Percentiles rank a stretch among this genome's conserved stretches.
These are phyloP conservation scores for Haplosporangium sp. DNA, from an alignment of 371 early-diverging fungal genomes.

Conservation along the genomic window DNA sequence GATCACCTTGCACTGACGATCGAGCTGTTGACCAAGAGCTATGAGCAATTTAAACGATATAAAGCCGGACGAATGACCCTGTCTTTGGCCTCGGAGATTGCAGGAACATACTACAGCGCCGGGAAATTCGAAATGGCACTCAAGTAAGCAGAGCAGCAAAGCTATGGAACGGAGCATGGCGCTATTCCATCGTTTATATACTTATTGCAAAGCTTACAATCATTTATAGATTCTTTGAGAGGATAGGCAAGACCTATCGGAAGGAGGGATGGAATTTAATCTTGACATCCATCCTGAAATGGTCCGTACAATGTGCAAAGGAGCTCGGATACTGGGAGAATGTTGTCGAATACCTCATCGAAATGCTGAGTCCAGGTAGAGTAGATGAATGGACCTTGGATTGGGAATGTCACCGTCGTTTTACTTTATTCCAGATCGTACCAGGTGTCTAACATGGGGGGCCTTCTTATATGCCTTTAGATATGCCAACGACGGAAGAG, in stretches of 20 bases:
- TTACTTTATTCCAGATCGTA: too few relatives aligned
- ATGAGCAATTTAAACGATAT: conserved; percentile 86
- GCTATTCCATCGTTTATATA: not conserved
- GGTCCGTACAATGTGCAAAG: conserved; percentile 79
- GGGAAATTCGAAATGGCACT: conserved; percentile 88
- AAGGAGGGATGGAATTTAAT: conserved; percentile 86
- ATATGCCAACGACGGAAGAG: conserved; percentile 35
- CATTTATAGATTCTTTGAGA: conserved; percentile 76
- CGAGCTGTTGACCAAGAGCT: conserved; percentile 86
- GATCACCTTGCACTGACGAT: conserved; percentile 80
- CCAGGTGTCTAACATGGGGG: not conserved
- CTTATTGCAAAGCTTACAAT: not conserved
- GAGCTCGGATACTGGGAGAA: conserved; percentile 71
- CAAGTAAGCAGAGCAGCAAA: conserved; percentile 58
- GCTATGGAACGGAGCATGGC: not conserved
- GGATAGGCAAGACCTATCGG: conserved; percentile 89
- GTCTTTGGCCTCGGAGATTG: conserved; percentile 89
- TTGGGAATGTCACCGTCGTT: not conserved
- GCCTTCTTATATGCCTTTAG: conserved; percentile 4
- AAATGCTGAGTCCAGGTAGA: conserved; percentile 63
- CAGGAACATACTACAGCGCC: conserved; percentile 79
- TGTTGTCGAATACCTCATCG: conserved; percentile 77
- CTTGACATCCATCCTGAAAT: conserved; percentile 72
- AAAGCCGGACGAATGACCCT: conserved; percentile 83
- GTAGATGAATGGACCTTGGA: too few relatives aligned